Evolutionary conservation across 306 rosid genomes (phyloP).

Genomic region (Pachyrhizus erosus): DNA sequence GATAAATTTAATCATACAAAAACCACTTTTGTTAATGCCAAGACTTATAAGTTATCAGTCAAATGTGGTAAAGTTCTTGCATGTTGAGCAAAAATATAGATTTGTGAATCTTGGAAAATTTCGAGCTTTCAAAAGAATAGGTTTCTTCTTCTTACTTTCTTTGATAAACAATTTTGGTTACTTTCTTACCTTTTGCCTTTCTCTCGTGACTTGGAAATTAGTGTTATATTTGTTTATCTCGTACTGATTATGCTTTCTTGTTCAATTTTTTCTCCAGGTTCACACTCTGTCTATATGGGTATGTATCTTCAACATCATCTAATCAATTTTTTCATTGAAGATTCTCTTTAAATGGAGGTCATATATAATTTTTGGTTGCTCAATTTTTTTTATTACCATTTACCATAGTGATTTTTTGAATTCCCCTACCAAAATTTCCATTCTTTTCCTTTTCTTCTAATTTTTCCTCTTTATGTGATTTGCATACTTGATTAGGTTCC

Average conservation of each 20-base stretch:
- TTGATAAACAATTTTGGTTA: not conserved
- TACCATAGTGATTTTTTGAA: not conserved
- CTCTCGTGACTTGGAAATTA: not conserved
- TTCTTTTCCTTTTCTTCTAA: not conserved
- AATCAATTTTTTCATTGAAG: not conserved
- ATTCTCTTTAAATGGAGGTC: not conserved
- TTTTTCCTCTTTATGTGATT: not conserved
- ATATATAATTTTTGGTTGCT: not conserved
- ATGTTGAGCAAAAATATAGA: not conserved
- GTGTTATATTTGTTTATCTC: not conserved
- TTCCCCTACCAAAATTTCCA: not conserved
- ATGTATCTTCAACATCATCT: not conserved
- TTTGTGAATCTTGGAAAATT: not conserved
- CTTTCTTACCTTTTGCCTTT: not conserved
- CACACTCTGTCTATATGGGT: constrained; percentile 14
- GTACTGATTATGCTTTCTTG: not conserved
- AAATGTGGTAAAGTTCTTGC: not conserved
- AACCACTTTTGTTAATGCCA: not conserved
- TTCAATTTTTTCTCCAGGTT: not conserved
- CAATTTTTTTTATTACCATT: constrained; percentile 8
- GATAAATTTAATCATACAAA: not conserved
- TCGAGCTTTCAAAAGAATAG: not conserved
- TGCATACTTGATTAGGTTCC: not conserved
- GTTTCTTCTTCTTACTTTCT: not conserved
- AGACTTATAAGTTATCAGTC: not conserved